Conservation (phyloP, 179 eudicot genomes). For the Spergularia azorica region DNA sequence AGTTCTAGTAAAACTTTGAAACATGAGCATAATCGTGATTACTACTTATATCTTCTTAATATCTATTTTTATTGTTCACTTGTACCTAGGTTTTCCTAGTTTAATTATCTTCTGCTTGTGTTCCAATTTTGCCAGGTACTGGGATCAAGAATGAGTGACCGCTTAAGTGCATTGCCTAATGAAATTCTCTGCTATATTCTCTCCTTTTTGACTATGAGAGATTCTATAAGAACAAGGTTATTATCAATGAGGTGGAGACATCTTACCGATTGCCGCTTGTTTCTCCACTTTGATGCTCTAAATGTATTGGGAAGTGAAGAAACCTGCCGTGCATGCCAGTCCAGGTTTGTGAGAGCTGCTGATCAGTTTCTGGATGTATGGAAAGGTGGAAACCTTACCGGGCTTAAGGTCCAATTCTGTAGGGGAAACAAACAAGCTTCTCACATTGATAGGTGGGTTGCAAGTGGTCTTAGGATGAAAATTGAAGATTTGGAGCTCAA, state of each 20-base stretch:
- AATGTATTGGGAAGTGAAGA: conserved; percentile 6
- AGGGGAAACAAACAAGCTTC: not conserved
- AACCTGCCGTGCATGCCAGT: no score
- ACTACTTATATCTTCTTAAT: no score
- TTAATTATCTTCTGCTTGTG: no score
- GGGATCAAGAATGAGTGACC: conserved; percentile 3
- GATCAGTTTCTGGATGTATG: conserved; percentile 12
- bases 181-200: conserved; percentile 16
- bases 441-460: conserved; percentile 21
- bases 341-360: conserved; percentile 17
- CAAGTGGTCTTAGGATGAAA: not conserved
- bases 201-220: conserved; percentile 17
- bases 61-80: no score
- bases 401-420: conserved; percentile 2
- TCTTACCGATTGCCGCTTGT: conserved; percentile 17
- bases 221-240: conserved; percentile 17
- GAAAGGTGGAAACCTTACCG: not conserved
- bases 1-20: no score
- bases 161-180: conserved; percentile 20
- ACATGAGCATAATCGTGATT: no score
- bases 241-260: conserved; percentile 17
- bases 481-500: conserved; percentile 14
- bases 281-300: conserved; percentile 8
- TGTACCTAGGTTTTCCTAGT: no score
- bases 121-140: not conserved